A percentile compares a stretch with the other conserved stretches of the same genome.
Evolutionary conservation across 1,284 basidiomycete species (phyloP).

Genomic region (Pholiota adiposa): DNA sequence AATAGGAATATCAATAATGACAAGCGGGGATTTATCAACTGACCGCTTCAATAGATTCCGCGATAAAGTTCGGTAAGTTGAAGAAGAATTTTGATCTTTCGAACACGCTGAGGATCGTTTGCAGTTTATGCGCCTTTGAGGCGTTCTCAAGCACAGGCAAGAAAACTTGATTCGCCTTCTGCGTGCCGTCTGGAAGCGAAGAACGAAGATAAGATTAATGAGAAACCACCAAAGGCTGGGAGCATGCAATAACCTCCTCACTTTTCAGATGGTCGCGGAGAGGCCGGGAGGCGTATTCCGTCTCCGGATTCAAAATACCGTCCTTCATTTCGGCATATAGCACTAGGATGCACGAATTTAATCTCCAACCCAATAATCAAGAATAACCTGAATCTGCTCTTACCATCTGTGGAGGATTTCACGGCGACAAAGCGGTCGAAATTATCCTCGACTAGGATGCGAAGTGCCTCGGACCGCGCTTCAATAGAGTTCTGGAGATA

Average conservation of each 20-base stretch:
- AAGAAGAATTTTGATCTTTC: slow-evolving; percentile 99
- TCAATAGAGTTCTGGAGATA: slow-evolving; percentile 82
- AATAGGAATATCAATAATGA: not conserved
- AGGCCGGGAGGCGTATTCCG: slow-evolving; percentile 85
- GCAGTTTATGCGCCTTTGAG: slow-evolving; percentile 91
- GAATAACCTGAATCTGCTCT: slow-evolving; percentile 24
- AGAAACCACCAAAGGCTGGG: slow-evolving; percentile 1
- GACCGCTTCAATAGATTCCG: slow-evolving; percentile 89
- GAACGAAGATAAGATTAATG: slow-evolving; percentile 11
- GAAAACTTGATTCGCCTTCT: slow-evolving; percentile 95
- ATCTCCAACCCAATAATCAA: not conserved
- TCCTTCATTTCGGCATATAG: slow-evolving; percentile 94
- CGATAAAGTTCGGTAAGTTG: slow-evolving; percentile 92
- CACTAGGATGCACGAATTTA: slow-evolving; percentile 49
- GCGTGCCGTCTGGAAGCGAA: slow-evolving; percentile 65
- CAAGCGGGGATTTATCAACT: slow-evolving; percentile 32
- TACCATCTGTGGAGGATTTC: slow-evolving; percentile 95
- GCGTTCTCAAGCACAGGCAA: slow-evolving; percentile 96
- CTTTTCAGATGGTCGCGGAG: slow-evolving; percentile 86
- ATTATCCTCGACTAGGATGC: slow-evolving; percentile 96
- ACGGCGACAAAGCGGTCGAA: slow-evolving; percentile 98
- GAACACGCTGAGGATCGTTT: slow-evolving; percentile 93
- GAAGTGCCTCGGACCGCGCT: slow-evolving; percentile 88
- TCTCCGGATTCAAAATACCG: slow-evolving; percentile 76
- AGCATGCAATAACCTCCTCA: slow-evolving; percentile 40